Conservation (phyloP, 2,329 filamentous ascomycete species). For the Colletotrichum abscissum region DNA sequence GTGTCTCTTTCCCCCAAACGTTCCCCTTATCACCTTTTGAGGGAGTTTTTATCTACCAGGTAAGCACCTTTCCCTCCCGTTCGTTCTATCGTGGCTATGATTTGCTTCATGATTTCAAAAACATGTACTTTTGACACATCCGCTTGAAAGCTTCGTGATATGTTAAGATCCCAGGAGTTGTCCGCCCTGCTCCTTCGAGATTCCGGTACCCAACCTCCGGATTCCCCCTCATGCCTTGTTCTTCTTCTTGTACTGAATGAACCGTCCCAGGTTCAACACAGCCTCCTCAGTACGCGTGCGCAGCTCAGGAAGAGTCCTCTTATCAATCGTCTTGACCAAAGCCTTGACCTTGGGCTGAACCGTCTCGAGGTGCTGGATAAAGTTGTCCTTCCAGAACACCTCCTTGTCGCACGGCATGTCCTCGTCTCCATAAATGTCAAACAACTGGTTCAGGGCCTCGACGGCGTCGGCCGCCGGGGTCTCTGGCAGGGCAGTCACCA, state of each 20-base stretch:
- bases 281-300: conserved; percentile 70
- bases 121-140: conserved; percentile 19
- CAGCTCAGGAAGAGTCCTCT: conserved; percentile 66
- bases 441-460: conserved; percentile 74
- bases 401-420: conserved; percentile 66
- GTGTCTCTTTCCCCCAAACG: neutral
- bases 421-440: conserved; percentile 75
- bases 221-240: conserved; percentile 49
- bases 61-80: conserved; percentile 24
- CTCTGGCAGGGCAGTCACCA: conserved; percentile 62
- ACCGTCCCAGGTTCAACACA: conserved; percentile 68
- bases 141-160: neutral
- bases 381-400: conserved; percentile 73
- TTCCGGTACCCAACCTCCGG: conserved; percentile 15
- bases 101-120: conserved; percentile 10
- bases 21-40: neutral
- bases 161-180: neutral
- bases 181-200: neutral
- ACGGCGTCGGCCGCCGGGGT: conserved; percentile 68
- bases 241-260: conserved; percentile 74
- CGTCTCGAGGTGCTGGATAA: conserved; percentile 69
- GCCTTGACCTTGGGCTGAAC: conserved; percentile 64
- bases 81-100: conserved; percentile 22
- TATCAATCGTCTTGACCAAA: conserved; percentile 71
- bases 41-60: conserved; percentile 11